phyloP scores from a whole-genome alignment of 179 eudicot species.

The Monotropa hypopitys region DNA sequence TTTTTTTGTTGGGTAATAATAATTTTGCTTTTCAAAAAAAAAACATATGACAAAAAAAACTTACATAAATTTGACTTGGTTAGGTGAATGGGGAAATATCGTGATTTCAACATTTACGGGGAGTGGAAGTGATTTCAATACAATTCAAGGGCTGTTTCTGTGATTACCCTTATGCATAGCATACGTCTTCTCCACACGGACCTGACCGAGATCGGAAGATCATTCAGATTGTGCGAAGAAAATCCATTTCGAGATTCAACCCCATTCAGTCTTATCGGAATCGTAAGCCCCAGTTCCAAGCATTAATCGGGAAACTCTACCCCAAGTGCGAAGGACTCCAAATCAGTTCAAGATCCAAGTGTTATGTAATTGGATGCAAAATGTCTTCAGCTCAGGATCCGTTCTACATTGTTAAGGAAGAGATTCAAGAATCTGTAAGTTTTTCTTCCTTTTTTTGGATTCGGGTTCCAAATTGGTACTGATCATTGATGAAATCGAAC shows the following conservation, averaged over 20 bases:
- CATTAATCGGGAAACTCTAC: neutral
- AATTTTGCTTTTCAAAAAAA: too few relatives aligned
- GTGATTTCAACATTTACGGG: too few relatives aligned
- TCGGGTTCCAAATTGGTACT: too few relatives aligned
- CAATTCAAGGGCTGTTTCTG: neutral
- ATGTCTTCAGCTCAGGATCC: slow-evolving; percentile 96
- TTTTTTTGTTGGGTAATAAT: too few relatives aligned
- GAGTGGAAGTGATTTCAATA: too few relatives aligned
- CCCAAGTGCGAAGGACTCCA: neutral
- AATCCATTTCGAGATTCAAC: neutral
- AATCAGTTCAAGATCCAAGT: neutral
- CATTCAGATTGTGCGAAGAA: neutral
- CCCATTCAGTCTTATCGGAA: neutral
- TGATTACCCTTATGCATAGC: neutral
- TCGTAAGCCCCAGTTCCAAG: neutral
- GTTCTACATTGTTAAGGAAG: slow-evolving; percentile 82
- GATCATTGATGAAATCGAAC: neutral
- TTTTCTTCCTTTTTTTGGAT: neutral
- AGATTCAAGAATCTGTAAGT: slow-evolving; percentile 81
- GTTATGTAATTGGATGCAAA: slow-evolving; percentile 3
- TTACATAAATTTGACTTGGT: too few relatives aligned
- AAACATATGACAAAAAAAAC: too few relatives aligned
- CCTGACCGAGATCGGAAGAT: neutral
- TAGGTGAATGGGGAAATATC: too few relatives aligned
- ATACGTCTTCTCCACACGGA: neutral